Evolutionary conservation across 2,329 filamentous ascomycete species (phyloP).

Genomic region (Trichoderma polysporum): DNA sequence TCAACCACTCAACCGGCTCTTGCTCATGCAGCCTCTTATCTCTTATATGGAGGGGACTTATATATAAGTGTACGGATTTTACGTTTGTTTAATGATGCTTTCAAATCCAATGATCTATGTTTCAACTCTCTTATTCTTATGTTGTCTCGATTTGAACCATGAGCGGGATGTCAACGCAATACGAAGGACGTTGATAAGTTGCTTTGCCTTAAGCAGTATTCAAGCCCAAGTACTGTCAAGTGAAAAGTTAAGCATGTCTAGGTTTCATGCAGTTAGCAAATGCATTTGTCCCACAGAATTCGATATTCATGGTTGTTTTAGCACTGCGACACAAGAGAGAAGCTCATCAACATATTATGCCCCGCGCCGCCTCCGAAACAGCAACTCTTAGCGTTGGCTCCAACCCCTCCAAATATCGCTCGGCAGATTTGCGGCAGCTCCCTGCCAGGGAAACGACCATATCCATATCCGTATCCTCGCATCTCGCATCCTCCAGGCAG

Average conservation of each 20-base stretch:
- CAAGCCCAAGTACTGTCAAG: too few relatives aligned
- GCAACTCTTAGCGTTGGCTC: neutral
- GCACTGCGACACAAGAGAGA: neutral
- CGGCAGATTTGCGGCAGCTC: slow-evolving; percentile 12
- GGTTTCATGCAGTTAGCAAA: neutral
- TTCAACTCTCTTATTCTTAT: neutral
- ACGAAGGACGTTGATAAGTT: too few relatives aligned
- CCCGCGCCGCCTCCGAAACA: slow-evolving; percentile 7
- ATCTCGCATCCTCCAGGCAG: slow-evolving; percentile 10
- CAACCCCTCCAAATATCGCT: neutral
- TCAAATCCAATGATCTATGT: neutral
- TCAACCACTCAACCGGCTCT: neutral
- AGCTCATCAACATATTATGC: neutral
- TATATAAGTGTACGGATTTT: too few relatives aligned
- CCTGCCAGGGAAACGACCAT: neutral
- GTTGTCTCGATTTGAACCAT: neutral
- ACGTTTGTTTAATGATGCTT: too few relatives aligned
- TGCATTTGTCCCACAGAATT: neutral
- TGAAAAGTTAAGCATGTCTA: neutral
- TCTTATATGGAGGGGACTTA: neutral
- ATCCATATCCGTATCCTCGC: neutral
- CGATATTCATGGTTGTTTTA: neutral
- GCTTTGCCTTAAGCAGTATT: too few relatives aligned
- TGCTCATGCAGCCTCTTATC: neutral
- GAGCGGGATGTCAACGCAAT: neutral